Evolutionary conservation across 2,329 filamentous ascomycete species (phyloP), one percentile per base, ranked within the genome.

Genomic region (Penicillium sp.): DNA sequence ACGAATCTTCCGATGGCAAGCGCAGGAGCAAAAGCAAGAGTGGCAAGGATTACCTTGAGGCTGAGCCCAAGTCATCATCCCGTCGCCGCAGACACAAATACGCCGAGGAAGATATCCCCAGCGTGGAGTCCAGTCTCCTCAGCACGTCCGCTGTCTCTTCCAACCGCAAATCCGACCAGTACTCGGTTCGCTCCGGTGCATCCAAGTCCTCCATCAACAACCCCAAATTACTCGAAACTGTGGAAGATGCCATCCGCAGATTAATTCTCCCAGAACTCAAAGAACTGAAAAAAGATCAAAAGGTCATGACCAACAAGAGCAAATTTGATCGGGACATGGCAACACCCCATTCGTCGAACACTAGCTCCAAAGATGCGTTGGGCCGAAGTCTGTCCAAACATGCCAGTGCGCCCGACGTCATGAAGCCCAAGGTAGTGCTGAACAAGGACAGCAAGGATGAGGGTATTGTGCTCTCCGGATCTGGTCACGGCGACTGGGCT

Each of bases 201-300:
- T 84, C 82, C 16, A 83, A 82, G 55, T 90, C 91, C 3, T 93
- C 90, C 0, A 90, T 95, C 71, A 96, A 95, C 75, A 96, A 97
- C 67, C 92, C 92, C 0, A 94, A 91, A 69, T 78, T 97, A 2
- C 82, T 97, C 2, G 90, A 94, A 67, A 94, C 92, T 0, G 92
- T 97, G 3, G 92, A 97, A 75, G 92, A 96, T 75, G 92, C 92
- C 13, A 96, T 97, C 67, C 87, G 91, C 59, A 85, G 92, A 46
- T 81, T 96, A 47, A 96, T 97, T 49, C 77, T 99, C 2, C 94
- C 94, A 0, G 93, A 99, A 73, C 81, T 99, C 43, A 93, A 91
- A 64, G 91, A 92, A 9, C 79, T 99, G 51, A 97, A 96, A 73
- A 86, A 92, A 65, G 92, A 96, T 68, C 90, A 93, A 71, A 92